Conservation (phyloP, 331 rosid genomes). For the Arachis monticola region DNA sequence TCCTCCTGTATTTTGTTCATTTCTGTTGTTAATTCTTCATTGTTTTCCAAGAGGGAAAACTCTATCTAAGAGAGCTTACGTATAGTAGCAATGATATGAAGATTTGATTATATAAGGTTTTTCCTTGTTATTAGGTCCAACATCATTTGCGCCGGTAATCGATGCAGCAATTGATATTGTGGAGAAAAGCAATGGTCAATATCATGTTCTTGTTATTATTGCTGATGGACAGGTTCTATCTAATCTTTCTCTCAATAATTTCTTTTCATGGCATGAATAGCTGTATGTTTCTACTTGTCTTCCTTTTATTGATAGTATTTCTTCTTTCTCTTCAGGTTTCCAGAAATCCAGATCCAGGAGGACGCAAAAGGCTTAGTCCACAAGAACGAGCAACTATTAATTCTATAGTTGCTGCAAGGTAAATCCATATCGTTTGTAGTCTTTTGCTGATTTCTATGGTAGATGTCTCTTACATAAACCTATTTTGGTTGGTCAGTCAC, state of each 20-base stretch:
- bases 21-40: slow-evolving; percentile 16
- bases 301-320: slow-evolving; percentile 7
- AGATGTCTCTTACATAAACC: slow-evolving; percentile 34
- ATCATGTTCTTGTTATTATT: slow-evolving; percentile 95
- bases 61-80: not conserved
- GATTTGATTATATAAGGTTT: slow-evolving; percentile 20
- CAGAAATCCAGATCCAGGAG: slow-evolving; percentile 68
- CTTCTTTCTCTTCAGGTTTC: slow-evolving; percentile 61
- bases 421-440: slow-evolving; percentile 37
- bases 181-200: slow-evolving; percentile 78
- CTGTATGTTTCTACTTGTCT: slow-evolving; percentile 17
- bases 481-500: slow-evolving; percentile 54
- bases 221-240: slow-evolving; percentile 97
- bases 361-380: slow-evolving; percentile 66
- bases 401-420: slow-evolving; percentile 91
- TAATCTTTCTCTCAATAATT: slow-evolving; percentile 1
- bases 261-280: slow-evolving; percentile 22
- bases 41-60: slow-evolving; percentile 6
- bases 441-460: slow-evolving; percentile 17
- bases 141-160: slow-evolving; percentile 91
- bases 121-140: slow-evolving; percentile 70
- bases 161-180: slow-evolving; percentile 87
- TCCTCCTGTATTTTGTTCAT: not conserved
- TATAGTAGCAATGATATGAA: slow-evolving; percentile 6
- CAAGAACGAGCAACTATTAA: slow-evolving; percentile 82